These are phyloP conservation scores for Xylariaceae sp. DNA, from an alignment of 2,329 filamentous ascomycete genomes.

Conservation along the genomic window DNA sequence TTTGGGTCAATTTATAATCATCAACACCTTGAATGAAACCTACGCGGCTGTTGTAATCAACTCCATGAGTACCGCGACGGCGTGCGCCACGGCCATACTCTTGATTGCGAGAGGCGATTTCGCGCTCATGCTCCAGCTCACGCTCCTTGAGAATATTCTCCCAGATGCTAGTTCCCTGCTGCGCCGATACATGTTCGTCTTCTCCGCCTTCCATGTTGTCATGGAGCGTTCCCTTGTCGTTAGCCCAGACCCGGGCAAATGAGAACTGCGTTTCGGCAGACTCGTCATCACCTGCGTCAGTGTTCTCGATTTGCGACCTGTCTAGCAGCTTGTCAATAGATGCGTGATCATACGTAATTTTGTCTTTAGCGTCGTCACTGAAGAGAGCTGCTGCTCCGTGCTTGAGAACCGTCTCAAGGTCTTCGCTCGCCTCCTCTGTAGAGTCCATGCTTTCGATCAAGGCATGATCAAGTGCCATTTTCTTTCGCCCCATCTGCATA, in stretches of 20 bases:
- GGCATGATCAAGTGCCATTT: constrained; percentile 92
- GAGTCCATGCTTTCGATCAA: constrained; percentile 88
- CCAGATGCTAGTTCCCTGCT: constrained; percentile 71
- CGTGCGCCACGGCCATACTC: constrained; percentile 83
- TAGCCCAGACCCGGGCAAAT: constrained; percentile 88
- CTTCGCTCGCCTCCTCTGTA: constrained; percentile 72
- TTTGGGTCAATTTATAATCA: constrained; percentile 15
- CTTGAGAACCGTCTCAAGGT: constrained; percentile 82
- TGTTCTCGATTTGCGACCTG: constrained; percentile 74
- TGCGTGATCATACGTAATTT: constrained; percentile 75
- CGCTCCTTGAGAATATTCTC: constrained; percentile 83
- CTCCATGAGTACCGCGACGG: constrained; percentile 49
- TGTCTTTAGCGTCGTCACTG: constrained; percentile 63
- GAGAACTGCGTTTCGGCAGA: constrained; percentile 78
- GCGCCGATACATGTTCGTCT: constrained; percentile 45
- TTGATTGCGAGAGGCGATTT: constrained; percentile 64
- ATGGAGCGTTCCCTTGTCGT: constrained; percentile 66
- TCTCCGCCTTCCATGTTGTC: constrained; percentile 56
- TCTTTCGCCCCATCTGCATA: constrained; percentile 90
- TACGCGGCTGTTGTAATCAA: constrained; percentile 42
- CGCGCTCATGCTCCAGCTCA: constrained; percentile 70
- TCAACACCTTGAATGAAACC: constrained; percentile 24
- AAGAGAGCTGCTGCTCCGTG: constrained; percentile 88
- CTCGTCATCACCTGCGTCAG: constrained; percentile 56
- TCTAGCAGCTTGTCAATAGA: constrained; percentile 91